Evolutionary conservation across 2,329 filamentous ascomycete genomes (phyloP).

Genomic region (Epichloe uncinata): DNA sequence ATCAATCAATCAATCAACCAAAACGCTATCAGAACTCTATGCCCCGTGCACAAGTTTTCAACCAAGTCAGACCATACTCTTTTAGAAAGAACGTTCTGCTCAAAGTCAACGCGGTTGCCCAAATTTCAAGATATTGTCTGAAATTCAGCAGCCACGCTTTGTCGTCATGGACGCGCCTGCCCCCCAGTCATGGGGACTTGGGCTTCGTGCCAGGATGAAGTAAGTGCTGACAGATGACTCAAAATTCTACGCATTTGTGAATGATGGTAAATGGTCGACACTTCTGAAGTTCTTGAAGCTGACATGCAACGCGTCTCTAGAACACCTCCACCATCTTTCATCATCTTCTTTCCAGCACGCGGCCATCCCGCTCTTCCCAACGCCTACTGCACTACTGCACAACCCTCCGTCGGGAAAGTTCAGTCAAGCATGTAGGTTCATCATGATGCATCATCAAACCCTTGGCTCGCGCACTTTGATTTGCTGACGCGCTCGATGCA

Average conservation of each 20-base stretch:
- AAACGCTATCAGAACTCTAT: constrained; percentile 3
- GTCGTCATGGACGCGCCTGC: constrained; percentile 9
- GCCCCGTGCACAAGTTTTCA: constrained; percentile 1
- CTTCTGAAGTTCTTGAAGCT: constrained; percentile 6
- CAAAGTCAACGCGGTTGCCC: constrained; percentile 5
- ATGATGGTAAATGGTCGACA: background rate
- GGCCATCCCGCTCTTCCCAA: constrained; percentile 1
- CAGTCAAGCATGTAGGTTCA: constrained; percentile 2
- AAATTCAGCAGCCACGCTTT: constrained; percentile 3
- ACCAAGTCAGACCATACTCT: background rate
- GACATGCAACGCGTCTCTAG: constrained; percentile 5
- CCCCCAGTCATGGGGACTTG: constrained; percentile 8
- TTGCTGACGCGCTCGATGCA: constrained; percentile 4
- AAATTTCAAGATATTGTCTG: constrained; percentile 2
- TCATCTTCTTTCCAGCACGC: constrained; percentile 14
- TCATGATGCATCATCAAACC: background rate
- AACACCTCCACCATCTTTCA: constrained; percentile 14
- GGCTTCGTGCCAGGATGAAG: constrained; percentile 6
- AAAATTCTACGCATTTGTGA: no score
- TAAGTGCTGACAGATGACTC: constrained; percentile 4
- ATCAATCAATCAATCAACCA: background rate
- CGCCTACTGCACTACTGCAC: background rate
- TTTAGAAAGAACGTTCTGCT: constrained; percentile 1
- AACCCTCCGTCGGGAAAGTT: background rate
- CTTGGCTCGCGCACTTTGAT: background rate